Evolutionary conservation across 345 rosid genomes (phyloP).

Genomic region (Balakata baccata): DNA sequence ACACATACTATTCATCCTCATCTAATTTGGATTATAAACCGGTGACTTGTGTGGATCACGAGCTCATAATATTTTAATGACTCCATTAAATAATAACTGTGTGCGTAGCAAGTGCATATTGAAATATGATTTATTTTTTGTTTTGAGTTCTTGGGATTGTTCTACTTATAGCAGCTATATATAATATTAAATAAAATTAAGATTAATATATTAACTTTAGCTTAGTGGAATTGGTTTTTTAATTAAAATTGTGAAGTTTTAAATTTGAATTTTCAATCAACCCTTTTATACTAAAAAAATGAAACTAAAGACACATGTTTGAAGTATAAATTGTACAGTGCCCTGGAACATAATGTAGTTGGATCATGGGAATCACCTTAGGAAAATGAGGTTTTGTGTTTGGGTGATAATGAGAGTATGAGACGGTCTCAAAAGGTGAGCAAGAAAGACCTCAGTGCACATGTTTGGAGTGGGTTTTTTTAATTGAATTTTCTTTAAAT

Average conservation of each 20-base stretch:
- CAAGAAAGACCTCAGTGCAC: background rate
- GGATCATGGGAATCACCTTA: background rate
- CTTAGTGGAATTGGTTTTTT: too few relatives aligned
- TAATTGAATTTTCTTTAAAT: too few relatives aligned
- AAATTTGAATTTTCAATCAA: too few relatives aligned
- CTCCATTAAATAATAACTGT: conserved; percentile 6
- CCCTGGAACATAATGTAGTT: conserved; percentile 11
- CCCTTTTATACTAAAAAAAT: too few relatives aligned
- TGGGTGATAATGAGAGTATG: background rate
- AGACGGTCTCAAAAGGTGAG: conserved; percentile 14
- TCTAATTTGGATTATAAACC: conserved; percentile 4
- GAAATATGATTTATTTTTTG: background rate
- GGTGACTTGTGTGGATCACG: conserved; percentile 19
- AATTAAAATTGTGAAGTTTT: too few relatives aligned
- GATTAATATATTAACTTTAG: too few relatives aligned
- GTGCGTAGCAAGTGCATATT: background rate
- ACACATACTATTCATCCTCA: background rate
- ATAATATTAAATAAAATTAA: background rate
- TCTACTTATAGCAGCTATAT: background rate
- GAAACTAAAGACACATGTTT: background rate
- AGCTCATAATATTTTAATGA: conserved; percentile 18
- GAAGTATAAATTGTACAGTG: background rate
- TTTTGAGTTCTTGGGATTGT: background rate
- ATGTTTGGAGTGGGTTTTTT: background rate
- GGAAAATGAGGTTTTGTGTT: conserved; percentile 15